These are phyloP conservation scores for Pseudogymnoascus sp. DNA, from an alignment of 2,329 filamentous ascomycete species.

Conservation along the genomic window DNA sequence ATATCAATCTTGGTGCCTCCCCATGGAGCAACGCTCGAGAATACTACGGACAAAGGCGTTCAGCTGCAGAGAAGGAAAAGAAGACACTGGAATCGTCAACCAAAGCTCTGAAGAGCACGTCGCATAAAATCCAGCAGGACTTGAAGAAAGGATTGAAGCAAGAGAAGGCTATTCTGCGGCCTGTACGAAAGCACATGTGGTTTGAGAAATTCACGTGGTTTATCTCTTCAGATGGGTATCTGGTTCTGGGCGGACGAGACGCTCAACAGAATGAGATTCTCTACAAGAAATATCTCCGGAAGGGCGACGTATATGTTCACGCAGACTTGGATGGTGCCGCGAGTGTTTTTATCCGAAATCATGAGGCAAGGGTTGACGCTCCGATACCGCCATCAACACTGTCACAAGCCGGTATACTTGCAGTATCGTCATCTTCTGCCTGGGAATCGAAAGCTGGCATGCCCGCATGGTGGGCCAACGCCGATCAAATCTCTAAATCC, in stretches of 20 bases:
- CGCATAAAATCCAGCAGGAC: conserved; percentile 79
- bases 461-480: conserved; percentile 91
- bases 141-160: conserved; percentile 83
- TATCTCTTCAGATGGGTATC: conserved; percentile 87
- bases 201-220: conserved; percentile 98
- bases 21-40: conserved; percentile 85
- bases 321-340: conserved; percentile 80
- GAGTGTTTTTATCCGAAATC: conserved; percentile 86
- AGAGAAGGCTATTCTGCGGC: conserved; percentile 79
- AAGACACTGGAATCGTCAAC: conserved; percentile 76
- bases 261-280: conserved; percentile 82
- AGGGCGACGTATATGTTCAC: conserved; percentile 86
- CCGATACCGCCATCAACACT: conserved; percentile 88
- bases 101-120: conserved; percentile 78
- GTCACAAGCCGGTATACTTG: conserved; percentile 78
- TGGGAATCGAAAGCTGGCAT: conserved; percentile 97
- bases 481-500: conserved; percentile 83
- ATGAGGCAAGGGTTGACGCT: conserved; percentile 63
- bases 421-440: conserved; percentile 76
- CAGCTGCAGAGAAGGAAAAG: conserved; percentile 76
- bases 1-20: conserved; percentile 74
- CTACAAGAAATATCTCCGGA: conserved; percentile 78
- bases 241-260: conserved; percentile 84
- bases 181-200: conserved; percentile 78
- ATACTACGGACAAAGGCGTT: conserved; percentile 85